Conservation (phyloP, 768 basidiomycete genomes). For the Obba rivulosa region DNA sequence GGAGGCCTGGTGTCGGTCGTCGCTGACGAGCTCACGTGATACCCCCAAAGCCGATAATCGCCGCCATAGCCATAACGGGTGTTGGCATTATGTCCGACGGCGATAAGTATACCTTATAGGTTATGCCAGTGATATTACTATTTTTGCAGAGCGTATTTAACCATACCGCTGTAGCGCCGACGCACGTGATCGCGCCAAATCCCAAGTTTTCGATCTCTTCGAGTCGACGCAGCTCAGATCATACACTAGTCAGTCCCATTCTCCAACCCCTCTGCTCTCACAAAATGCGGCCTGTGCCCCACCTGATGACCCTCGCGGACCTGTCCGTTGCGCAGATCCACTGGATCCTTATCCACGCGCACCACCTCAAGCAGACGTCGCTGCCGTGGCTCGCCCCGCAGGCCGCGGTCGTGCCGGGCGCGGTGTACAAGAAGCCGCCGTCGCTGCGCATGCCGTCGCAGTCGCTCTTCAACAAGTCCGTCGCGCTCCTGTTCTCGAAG, state of each 20-base stretch:
- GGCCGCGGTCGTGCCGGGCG: slow-evolving; percentile 12
- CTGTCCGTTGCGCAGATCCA: slow-evolving; percentile 71
- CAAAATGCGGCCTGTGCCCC: slow-evolving; percentile 36
- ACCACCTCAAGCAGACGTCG: slow-evolving; percentile 56
- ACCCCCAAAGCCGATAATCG: neutral
- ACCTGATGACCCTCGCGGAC: slow-evolving; percentile 88
- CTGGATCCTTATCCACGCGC: slow-evolving; percentile 58
- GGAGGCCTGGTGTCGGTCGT: neutral
- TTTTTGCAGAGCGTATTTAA: too few species aligned
- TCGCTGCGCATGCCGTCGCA: slow-evolving; percentile 59
- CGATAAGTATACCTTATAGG: too few species aligned
- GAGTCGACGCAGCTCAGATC: too few species aligned
- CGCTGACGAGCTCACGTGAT: neutral
- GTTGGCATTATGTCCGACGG: too few species aligned
- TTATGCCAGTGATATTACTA: too few species aligned
- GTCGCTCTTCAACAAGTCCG: slow-evolving; percentile 73
- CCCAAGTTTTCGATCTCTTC: too few species aligned
- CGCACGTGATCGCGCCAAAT: too few species aligned
- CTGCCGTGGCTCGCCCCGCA: slow-evolving; percentile 65
- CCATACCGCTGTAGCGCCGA: too few species aligned
- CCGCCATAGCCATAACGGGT: too few species aligned
- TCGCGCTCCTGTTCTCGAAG: slow-evolving; percentile 90
- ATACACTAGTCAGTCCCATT: neutral
- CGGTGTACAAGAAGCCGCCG: slow-evolving; percentile 25
- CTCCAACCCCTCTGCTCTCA: neutral